phyloP scores from a whole-genome alignment of 345 rosid genomes.

The Lepidium africanum region DNA sequence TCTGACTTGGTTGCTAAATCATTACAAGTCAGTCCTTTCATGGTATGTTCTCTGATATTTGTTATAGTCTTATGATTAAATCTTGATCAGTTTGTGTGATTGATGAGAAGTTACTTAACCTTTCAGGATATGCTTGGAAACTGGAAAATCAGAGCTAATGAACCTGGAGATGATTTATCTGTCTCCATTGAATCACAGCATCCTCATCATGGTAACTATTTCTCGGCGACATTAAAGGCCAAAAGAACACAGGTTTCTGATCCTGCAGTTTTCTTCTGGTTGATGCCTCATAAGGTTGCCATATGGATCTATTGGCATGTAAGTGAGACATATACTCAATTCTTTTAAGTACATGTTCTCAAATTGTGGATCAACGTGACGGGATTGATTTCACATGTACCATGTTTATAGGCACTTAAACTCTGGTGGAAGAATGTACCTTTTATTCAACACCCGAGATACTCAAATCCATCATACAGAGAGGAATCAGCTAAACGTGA shows the following conservation, averaged over 20 bases:
- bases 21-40: constrained; percentile 93
- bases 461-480: constrained; percentile 48
- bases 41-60: constrained; percentile 41
- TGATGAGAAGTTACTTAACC: neutral
- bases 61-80: neutral
- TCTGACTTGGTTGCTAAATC: constrained; percentile 85
- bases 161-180: constrained; percentile 54
- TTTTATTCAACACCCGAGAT: constrained; percentile 73
- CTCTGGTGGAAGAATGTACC: constrained; percentile 85
- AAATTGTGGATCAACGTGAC: neutral
- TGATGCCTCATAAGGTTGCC: constrained; percentile 96
- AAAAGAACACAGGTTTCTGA: constrained; percentile 36
- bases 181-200: constrained; percentile 66
- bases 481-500: constrained; percentile 55
- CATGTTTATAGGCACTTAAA: constrained; percentile 53
- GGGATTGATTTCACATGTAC: neutral
- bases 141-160: constrained; percentile 66
- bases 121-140: constrained; percentile 84
- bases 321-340: constrained; percentile 33
- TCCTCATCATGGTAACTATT: constrained; percentile 73
- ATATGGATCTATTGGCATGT: constrained; percentile 96
- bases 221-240: constrained; percentile 62
- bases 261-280: constrained; percentile 75
- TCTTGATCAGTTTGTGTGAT: neutral
- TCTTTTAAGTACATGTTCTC: neutral